A percentile compares a stretch with the other conserved stretches of the same genome.
Evolutionary conservation across 805 yeast species (phyloP).

Genomic region (Kuraishia piskuri): DNA sequence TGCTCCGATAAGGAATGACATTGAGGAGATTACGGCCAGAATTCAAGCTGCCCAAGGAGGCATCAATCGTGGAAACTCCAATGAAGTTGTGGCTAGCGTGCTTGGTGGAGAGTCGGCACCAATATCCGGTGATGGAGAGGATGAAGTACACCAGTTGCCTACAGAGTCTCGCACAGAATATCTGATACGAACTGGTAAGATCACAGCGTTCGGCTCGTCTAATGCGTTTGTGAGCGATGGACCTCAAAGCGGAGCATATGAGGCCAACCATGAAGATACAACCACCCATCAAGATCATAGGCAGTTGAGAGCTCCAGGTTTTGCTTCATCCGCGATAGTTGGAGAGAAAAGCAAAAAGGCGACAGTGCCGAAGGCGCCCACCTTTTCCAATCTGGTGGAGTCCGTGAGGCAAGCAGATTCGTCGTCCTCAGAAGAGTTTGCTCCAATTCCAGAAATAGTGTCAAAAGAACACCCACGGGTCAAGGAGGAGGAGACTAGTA

Average conservation of each 20-base stretch:
- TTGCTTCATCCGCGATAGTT: conserved; percentile 12
- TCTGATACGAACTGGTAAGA: conserved; percentile 80
- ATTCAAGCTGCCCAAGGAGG: conserved; percentile 21
- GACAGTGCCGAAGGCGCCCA: not conserved
- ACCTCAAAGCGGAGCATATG: conserved; percentile 18
- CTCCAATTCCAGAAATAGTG: not conserved
- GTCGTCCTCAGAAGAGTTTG: not conserved
- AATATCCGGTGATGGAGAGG: conserved; percentile 4
- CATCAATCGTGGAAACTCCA: not conserved
- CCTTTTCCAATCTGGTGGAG: not conserved
- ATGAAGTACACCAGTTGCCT: conserved; percentile 34
- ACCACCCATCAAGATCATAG: conserved; percentile 26
- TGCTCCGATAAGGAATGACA: conserved; percentile 45
- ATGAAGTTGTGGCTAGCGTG: not conserved
- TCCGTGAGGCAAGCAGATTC: not conserved
- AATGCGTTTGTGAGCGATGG: conserved; percentile 36
- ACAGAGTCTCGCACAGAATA: conserved; percentile 78
- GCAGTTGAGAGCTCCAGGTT: conserved; percentile 42
- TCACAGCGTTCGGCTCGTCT: conserved; percentile 84
- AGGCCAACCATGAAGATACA: conserved; percentile 19
- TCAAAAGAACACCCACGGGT: too few species aligned
- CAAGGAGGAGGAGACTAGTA: not conserved
- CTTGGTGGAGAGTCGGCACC: conserved; percentile 4
- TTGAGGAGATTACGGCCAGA: conserved; percentile 44
- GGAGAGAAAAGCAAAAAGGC: not conserved